Base-by-base conservation (phyloP, 2,329 filamentous ascomycete species). In the Aspergillus ustus region DNA sequence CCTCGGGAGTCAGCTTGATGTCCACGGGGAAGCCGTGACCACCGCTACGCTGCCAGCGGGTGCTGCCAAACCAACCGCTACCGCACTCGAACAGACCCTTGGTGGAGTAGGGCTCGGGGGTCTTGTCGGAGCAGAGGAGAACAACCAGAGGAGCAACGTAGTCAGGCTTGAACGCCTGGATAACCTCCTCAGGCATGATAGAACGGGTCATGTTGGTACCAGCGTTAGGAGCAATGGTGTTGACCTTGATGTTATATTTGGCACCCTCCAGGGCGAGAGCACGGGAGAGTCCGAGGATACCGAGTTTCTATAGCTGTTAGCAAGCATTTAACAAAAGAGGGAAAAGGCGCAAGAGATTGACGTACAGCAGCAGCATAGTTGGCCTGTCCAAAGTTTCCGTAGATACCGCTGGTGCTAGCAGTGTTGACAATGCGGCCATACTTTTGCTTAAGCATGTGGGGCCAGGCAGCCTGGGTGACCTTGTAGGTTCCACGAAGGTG, bases 141-240 rank as follows among this genome's bases (percentile, higher is more conserved):
- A 94, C 88, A 55, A 99, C 93, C 43, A 98, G 82, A 63, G 95
- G 95, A 57, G 95, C 95, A 77, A 99, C 93, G 80, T 97, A 98
- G 75, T 98, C 94, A 63, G 95, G 95, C 88, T 98, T 99, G 85
- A 99, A 97, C 50, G 95, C 94, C 83, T 98, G 93, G 19, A 99
- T 93, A 82, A 98, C 88, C 83, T 99, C 95, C 80, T 97, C 93
- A 31, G 95, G 95, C 84, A 99, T 87, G 76, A 99, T 91, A 54
- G 91, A 94, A 69, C 89, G 87, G 59, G 95, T 99, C 91, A 99
- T 95, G 75, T 90, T 89, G 49, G 95, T 99, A 70, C 95, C 95
- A 44, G 95, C 95, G 73, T 98, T 99, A 69, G 95, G 95, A 25
- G 95, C 95, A 73, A 99, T 97, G 61, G 93, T 97, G 85, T 99